A percentile compares a stretch with the other conserved stretches of the same genome.
Evolutionary conservation across 805 yeast species (phyloP).

Genomic region (Wickerhamomyces sydowiorum): DNA sequence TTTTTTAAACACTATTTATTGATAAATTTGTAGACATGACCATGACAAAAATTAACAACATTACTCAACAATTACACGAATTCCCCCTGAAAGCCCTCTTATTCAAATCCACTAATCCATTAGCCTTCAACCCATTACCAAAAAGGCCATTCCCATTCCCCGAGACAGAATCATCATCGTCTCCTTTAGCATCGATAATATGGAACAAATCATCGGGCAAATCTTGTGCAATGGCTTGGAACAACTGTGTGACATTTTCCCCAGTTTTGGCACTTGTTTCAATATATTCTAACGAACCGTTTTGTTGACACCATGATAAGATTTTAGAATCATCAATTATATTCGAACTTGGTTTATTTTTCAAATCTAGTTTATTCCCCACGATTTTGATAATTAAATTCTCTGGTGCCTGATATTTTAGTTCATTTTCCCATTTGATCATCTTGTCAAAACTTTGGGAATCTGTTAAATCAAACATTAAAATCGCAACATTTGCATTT

Average conservation of each 20-base stretch:
- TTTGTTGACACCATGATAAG: constrained; percentile 37
- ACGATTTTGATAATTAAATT: constrained; percentile 77
- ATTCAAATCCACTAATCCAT: constrained; percentile 26
- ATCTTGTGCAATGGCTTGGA: constrained; percentile 38
- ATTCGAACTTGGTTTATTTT: constrained; percentile 10
- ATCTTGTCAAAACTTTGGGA: constrained; percentile 72
- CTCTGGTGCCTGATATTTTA: constrained; percentile 73
- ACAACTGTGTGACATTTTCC: constrained; percentile 44
- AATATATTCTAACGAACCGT: constrained; percentile 20
- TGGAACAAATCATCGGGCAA: constrained; percentile 31
- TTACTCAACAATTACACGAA: background rate
- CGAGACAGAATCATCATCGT: constrained; percentile 11
- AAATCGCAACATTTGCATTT: constrained; percentile 76
- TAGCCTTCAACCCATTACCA: no score
- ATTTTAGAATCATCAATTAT: constrained; percentile 17
- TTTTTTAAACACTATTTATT: no score
- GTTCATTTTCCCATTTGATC: constrained; percentile 85
- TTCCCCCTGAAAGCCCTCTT: constrained; percentile 21
- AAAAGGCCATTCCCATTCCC: constrained; percentile 6
- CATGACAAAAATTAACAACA: background rate
- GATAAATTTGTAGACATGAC: no score
- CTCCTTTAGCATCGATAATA: constrained; percentile 5
- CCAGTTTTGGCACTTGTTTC: constrained; percentile 56
- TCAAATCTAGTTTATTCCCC: constrained; percentile 79
- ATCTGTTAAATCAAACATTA: constrained; percentile 80